Base-by-base conservation (phyloP, 495 filamentous ascomycete genomes). In the Lepraria neglecta region DNA sequence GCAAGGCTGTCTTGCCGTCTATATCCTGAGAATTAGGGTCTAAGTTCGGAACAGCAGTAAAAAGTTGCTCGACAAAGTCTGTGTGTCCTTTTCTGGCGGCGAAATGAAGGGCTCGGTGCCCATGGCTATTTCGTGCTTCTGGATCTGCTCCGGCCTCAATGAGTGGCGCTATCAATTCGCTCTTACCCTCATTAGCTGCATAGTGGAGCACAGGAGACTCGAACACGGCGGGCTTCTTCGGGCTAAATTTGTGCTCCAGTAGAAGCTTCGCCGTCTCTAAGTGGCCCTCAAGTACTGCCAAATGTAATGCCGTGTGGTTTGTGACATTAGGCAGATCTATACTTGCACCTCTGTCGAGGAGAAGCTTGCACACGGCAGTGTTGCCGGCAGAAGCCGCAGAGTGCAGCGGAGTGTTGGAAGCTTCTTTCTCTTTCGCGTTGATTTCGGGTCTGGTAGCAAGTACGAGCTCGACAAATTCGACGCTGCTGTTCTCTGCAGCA, bases 131-230 rank as follows among this genome's bases (percentile, higher is more conserved):
- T 17, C 10, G 27, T 9, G 48, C 48, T 52, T 52, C 48, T 11
- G 48, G 48, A 33, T 52, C 48, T 7, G 48, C 48, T n/a, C n/a
- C 48, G 28, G 48, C 48, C 12, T 3, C 15, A 52, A 52, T 52
- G 12, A 52, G 28, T 24, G 48, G 28, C 31, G 48, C 27, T 33
- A 52, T 31, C 1, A 52, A n/a, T 14, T 52, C 15, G 14, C 31
- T 52, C 15, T 52, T 52, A 19, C 48, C 48, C 48, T 52, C 48
- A 52, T 52, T 52, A n/a, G 48, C 48, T 31, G 48, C 48, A 52
- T 31, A 52, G 31, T 52, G 48, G n/a, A 52, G 48, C 11, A 52
- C 48, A 52, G 48, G 48, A 7, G 48, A 52, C 48, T 52, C 48
- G 15, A 52, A 52, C 1, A 52, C 28, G 15, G 48, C 48, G 14